phyloP scores from a whole-genome alignment of 352 stramenopile genomes.

The Globisporangium iwayamae region DNA sequence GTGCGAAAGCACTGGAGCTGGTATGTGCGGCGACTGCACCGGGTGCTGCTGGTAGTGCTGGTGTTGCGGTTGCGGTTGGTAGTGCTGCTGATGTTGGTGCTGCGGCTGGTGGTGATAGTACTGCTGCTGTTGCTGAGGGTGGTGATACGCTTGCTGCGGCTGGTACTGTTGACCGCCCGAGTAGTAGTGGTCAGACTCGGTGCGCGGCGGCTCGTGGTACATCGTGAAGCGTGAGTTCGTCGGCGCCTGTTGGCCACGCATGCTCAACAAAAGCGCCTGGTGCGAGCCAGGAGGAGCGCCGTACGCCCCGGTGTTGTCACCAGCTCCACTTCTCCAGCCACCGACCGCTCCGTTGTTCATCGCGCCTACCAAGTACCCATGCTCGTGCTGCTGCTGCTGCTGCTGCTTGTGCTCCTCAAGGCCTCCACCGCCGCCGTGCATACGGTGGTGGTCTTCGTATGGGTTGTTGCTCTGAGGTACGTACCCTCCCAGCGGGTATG shows the following conservation, averaged over 20 bases:
- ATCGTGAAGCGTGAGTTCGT: slow-evolving; percentile 14
- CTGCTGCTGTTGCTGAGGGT: not conserved
- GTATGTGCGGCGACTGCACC: not conserved
- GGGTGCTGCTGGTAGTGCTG: slow-evolving; percentile 7
- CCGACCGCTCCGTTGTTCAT: not conserved
- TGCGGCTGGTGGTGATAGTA: slow-evolving; percentile 1
- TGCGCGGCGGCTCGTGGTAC: slow-evolving; percentile 9
- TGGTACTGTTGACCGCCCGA: not conserved
- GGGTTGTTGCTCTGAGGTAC: slow-evolving; percentile 2
- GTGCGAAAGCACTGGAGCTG: not conserved
- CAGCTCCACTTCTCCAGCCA: not conserved
- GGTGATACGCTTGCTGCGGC: slow-evolving; percentile 1
- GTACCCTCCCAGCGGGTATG: slow-evolving; percentile 13
- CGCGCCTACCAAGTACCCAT: slow-evolving; percentile 2
- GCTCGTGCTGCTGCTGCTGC: slow-evolving; percentile 14
- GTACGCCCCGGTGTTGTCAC: slow-evolving; percentile 8
- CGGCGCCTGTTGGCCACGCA: slow-evolving; percentile 2
- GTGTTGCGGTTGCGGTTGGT: slow-evolving; percentile 2
- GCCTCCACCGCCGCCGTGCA: not conserved
- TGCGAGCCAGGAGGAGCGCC: slow-evolving; percentile 12
- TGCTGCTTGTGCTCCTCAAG: slow-evolving; percentile 13
- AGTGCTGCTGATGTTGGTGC: slow-evolving; percentile 6
- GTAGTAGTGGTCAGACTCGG: slow-evolving; percentile 6
- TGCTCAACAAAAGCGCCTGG: slow-evolving; percentile 16
- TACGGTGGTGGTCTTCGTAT: slow-evolving; percentile 6